Conservation (phyloP, 306 rosid species). For the Cucumis hystrix region DNA sequence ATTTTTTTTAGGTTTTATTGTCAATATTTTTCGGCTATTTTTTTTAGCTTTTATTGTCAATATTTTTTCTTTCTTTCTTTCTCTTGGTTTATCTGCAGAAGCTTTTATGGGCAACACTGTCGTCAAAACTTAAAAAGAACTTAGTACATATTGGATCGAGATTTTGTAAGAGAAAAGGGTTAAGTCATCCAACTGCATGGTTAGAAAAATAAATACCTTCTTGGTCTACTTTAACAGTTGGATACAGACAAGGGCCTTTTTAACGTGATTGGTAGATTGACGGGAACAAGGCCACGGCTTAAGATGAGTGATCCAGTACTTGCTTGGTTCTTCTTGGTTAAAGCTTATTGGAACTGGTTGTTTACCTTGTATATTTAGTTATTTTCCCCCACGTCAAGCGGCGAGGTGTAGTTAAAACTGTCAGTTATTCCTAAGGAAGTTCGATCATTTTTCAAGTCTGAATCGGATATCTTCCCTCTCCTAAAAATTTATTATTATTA, state of each 20-base stretch:
- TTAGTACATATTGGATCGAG: not conserved
- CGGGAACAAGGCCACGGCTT: not conserved
- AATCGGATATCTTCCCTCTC: not conserved
- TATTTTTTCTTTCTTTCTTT: not conserved
- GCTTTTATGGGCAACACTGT: not conserved
- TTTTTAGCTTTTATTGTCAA: not conserved
- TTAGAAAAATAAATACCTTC: not conserved
- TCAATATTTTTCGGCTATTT: not conserved
- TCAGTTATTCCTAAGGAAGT: not conserved
- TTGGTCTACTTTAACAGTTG: not conserved
- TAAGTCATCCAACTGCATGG: not conserved
- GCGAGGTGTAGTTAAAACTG: not conserved
- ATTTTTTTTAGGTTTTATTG: not conserved
- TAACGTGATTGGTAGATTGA: not conserved
- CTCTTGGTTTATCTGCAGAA: not conserved
- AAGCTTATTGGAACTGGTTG: not conserved
- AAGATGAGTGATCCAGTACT: not conserved
- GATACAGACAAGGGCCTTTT: not conserved
- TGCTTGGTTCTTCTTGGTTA: not conserved
- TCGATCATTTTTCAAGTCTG: not conserved
- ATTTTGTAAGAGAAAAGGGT: not conserved
- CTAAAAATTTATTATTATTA: not conserved
- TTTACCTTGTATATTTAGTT: not conserved
- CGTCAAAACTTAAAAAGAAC: not conserved
- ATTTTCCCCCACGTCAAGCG: not conserved